A percentile compares a stretch with the other conserved stretches of the same genome.
Evolutionary conservation across 805 yeast genomes (phyloP).

Genomic region (Candida ficus): DNA sequence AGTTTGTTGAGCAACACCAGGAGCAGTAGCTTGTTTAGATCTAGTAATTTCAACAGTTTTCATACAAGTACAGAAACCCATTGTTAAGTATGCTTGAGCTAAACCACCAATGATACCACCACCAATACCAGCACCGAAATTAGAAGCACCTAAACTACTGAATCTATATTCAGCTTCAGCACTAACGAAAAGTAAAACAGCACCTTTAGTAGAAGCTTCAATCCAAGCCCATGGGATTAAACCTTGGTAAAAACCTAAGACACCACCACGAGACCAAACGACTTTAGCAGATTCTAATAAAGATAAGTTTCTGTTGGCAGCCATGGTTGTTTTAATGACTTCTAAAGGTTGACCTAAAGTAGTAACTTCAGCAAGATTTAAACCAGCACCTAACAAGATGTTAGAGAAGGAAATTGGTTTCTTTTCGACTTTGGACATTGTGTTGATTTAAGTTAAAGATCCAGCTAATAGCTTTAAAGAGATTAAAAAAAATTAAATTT

Average conservation of each 20-base stretch:
- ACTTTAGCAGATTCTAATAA: constrained; percentile 62
- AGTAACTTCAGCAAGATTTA: constrained; percentile 88
- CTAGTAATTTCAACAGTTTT: constrained; percentile 97
- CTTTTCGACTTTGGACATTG: constrained; percentile 46
- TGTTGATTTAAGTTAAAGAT: not conserved
- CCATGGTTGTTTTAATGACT: constrained; percentile 96
- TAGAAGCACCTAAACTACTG: constrained; percentile 55
- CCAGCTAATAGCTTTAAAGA: too few species aligned
- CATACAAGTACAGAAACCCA: constrained; percentile 99
- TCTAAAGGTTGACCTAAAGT: constrained; percentile 96
- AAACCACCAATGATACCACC: constrained; percentile 97
- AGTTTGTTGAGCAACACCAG: constrained; percentile 67
- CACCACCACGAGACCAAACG: constrained; percentile 93
- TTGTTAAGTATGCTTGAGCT: constrained; percentile 91
- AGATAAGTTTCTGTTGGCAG: constrained; percentile 79
- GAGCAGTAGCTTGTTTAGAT: constrained; percentile 60
- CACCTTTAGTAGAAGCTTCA: constrained; percentile 99
- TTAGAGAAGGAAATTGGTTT: constrained; percentile 86
- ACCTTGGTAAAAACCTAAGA: constrained; percentile 92
- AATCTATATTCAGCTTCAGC: constrained; percentile 85
- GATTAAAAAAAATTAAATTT: too few species aligned
- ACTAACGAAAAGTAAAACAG: constrained; percentile 86
- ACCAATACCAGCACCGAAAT: constrained; percentile 82
- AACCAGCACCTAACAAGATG: constrained; percentile 88
- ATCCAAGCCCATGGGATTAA: constrained; percentile 99